Percentiles rank a stretch among this genome's conserved stretches.
phyloP scores from a whole-genome alignment of 202 grass and related monocot species.

The Bolboschoenoplectus hybrid region DNA sequence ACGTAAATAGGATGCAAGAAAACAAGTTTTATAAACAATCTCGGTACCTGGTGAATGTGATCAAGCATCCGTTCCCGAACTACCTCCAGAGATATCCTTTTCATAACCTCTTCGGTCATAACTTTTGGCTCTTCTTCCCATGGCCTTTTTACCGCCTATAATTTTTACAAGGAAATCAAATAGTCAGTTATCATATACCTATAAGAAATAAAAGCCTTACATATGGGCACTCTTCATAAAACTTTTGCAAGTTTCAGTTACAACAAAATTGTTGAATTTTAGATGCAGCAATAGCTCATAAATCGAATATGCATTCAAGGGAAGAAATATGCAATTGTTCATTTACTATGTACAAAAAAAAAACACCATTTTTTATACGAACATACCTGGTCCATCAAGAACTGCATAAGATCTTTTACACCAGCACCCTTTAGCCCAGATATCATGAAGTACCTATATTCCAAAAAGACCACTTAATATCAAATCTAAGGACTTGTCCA shows the following conservation, averaged over 20 bases:
- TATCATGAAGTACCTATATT: constrained; percentile 89
- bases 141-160: constrained; percentile 87
- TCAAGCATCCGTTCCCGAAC: constrained; percentile 94
- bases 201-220: background rate
- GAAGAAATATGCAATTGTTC: too few species aligned
- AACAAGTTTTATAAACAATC: constrained; percentile 28
- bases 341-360: background rate
- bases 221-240: background rate
- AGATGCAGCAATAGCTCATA: background rate
- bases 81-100: constrained; percentile 89
- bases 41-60: constrained; percentile 89
- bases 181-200: background rate
- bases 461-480: constrained; percentile 33
- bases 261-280: background rate
- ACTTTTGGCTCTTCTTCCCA: constrained; percentile 88
- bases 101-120: constrained; percentile 96
- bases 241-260: background rate
- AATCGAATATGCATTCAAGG: background rate
- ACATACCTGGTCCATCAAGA: constrained; percentile 85
- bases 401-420: constrained; percentile 88
- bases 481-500: background rate
- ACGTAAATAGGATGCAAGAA: constrained; percentile 33
- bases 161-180: constrained; percentile 17
- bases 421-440: constrained; percentile 90
- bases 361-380: background rate